These are phyloP conservation scores for Phytopythium vexans DNA, from an alignment of 352 stramenopile species.

Conservation along the genomic window DNA sequence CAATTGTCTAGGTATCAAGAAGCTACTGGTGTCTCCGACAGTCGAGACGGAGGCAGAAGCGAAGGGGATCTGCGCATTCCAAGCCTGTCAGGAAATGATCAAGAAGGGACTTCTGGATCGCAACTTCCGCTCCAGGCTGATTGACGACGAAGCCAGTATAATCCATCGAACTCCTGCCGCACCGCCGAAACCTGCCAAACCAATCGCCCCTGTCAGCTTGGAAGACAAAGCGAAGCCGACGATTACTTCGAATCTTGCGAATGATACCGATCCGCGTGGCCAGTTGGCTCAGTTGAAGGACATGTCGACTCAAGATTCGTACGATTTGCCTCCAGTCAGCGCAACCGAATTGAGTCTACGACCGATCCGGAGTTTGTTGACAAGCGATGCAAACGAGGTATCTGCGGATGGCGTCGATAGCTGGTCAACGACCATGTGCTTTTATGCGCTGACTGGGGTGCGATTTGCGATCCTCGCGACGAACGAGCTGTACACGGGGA, in stretches of 20 bases:
- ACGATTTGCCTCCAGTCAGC: conserved; percentile 81
- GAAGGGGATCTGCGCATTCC: conserved; percentile 82
- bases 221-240: no score
- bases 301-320: conserved; percentile 78
- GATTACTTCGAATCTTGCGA: no score
- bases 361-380: conserved; percentile 51
- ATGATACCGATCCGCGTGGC: background rate
- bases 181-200: no score
- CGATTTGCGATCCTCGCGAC: conserved; percentile 72
- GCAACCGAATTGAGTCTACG: conserved; percentile 64
- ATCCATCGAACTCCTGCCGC: conserved; percentile 17
- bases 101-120: conserved; percentile 70
- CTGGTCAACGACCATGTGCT: conserved; percentile 64
- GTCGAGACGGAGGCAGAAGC: conserved; percentile 57
- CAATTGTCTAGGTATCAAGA: conserved; percentile 52
- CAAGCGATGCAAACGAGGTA: background rate
- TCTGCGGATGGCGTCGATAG: conserved; percentile 19
- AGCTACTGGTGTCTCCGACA: conserved; percentile 58
- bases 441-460: conserved; percentile 71
- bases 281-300: conserved; percentile 38
- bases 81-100: conserved; percentile 69
- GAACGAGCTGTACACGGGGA: conserved; percentile 77
- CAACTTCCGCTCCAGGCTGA: conserved; percentile 64
- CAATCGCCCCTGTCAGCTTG: no score
- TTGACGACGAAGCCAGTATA: conserved; percentile 41